A percentile compares a stretch with the other conserved stretches of the same genome.
Evolutionary conservation across 2,329 filamentous ascomycete genomes (phyloP).

Genomic region (Colletotrichum magnum): DNA sequence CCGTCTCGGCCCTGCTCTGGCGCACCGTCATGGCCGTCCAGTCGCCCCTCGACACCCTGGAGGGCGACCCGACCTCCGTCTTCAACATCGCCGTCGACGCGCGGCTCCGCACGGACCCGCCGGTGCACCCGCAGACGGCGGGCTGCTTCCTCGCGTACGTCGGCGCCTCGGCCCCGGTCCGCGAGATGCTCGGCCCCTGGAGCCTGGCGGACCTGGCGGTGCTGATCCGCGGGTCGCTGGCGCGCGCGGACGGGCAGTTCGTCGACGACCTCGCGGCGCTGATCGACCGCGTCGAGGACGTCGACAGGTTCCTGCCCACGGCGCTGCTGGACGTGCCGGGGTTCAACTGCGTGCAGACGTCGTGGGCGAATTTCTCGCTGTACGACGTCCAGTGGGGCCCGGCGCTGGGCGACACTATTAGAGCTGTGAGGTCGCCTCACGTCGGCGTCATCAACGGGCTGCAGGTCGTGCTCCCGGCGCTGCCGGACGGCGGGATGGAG

Average conservation of each 20-base stretch:
- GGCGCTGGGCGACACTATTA: slow-evolving; percentile 9
- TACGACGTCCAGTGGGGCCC: slow-evolving; percentile 27
- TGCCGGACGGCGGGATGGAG: slow-evolving; percentile 31
- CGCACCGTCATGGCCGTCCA: slow-evolving; percentile 29
- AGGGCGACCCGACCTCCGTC: slow-evolving; percentile 18
- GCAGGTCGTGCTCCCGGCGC: slow-evolving; percentile 13
- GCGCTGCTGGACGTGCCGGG: slow-evolving; percentile 16
- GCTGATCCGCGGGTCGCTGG: slow-evolving; percentile 4
- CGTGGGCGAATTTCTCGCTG: slow-evolving; percentile 19
- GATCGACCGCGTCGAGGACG: slow-evolving; percentile 15
- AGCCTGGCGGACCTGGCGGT: slow-evolving; percentile 31
- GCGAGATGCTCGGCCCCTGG: slow-evolving; percentile 15
- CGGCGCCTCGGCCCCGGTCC: slow-evolving; percentile 15
- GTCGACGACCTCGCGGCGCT: slow-evolving; percentile 12
- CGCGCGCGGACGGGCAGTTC: background rate
- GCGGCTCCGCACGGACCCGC: slow-evolving; percentile 22
- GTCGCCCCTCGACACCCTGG: slow-evolving; percentile 20
- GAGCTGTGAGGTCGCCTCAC: slow-evolving; percentile 12
- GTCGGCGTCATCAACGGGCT: slow-evolving; percentile 28
- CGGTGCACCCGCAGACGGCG: slow-evolving; percentile 19
- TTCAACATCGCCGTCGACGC: slow-evolving; percentile 28
- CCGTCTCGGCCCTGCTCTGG: slow-evolving; percentile 29
- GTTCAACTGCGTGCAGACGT: slow-evolving; percentile 17
- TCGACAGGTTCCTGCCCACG: slow-evolving; percentile 18
- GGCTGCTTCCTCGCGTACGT: slow-evolving; percentile 29